A percentile compares a stretch with the other conserved stretches of the same genome.
phyloP scores from a whole-genome alignment of 2,329 filamentous ascomycete species.

The Paecilomyces sp. region DNA sequence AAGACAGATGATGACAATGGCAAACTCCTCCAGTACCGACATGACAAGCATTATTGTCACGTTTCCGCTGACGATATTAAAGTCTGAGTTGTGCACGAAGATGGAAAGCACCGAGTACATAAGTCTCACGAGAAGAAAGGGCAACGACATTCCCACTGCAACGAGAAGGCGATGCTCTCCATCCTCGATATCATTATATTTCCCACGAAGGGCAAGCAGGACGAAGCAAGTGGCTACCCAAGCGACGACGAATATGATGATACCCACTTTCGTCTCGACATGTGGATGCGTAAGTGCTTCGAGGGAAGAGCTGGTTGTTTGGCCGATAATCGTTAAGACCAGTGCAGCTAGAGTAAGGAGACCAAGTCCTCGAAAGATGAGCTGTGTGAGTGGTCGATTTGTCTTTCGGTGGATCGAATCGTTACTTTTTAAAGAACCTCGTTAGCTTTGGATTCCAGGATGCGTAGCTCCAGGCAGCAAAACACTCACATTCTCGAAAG shows the following conservation, averaged over 20 bases:
- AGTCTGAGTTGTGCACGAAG: conserved; percentile 16
- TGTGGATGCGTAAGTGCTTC: conserved; percentile 20
- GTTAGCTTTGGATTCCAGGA: neutral
- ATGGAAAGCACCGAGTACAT: conserved; percentile 21
- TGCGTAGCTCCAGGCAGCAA: neutral
- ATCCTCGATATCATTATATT: conserved; percentile 13
- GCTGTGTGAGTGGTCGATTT: conserved; percentile 12
- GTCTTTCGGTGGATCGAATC: conserved; percentile 13
- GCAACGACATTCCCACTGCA: conserved; percentile 18
- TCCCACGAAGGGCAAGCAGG: conserved; percentile 21
- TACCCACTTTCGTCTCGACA: conserved; percentile 34
- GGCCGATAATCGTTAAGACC: conserved; percentile 40
- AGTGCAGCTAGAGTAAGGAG: conserved; percentile 24
- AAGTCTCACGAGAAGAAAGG: conserved; percentile 22
- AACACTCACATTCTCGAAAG: conserved; percentile 12
- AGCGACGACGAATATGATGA: conserved; percentile 29
- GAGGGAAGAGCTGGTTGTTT: conserved; percentile 23
- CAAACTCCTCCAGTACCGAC: conserved; percentile 22
- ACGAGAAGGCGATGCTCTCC: conserved; percentile 22
- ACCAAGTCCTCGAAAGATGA: conserved; percentile 21
- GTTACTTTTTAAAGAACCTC: conserved; percentile 8
- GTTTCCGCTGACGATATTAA: conserved; percentile 15
- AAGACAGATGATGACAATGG: conserved; percentile 21
- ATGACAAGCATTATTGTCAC: conserved; percentile 21
- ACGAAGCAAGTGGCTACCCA: conserved; percentile 24